Conservation (phyloP, 805 yeast genomes). For the Candida khao-thaluensis region DNA sequence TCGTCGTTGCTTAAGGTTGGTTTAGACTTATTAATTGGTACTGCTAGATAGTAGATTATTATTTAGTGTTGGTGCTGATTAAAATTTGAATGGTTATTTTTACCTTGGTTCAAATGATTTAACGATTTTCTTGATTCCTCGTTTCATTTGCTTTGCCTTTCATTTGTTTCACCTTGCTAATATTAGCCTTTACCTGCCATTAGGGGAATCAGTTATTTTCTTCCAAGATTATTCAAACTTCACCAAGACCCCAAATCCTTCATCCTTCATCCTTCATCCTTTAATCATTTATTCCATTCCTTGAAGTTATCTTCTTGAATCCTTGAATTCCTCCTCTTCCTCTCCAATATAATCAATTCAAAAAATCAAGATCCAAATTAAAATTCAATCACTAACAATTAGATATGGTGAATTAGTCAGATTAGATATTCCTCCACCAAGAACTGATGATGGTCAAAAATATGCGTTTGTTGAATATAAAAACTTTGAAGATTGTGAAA, state of each 20-base stretch:
- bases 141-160: neutral
- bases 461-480: slow-evolving; percentile 64
- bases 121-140: slow-evolving; percentile 2
- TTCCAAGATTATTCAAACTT: slow-evolving; percentile 1
- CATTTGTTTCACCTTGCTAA: no score
- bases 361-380: slow-evolving; percentile 8
- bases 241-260: neutral
- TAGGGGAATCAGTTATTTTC: slow-evolving; percentile 3
- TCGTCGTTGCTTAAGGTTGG: no score
- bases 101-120: neutral
- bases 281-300: slow-evolving; percentile 4
- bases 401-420: slow-evolving; percentile 58
- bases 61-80: no score
- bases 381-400: slow-evolving; percentile 8
- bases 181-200: no score
- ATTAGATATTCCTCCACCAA: slow-evolving; percentile 63
- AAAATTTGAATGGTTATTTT: no score
- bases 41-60: no score
- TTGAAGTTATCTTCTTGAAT: slow-evolving; percentile 3
- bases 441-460: slow-evolving; percentile 56
- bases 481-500: slow-evolving; percentile 51
- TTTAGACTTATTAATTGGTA: no score
- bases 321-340: slow-evolving; percentile 9
- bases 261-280: slow-evolving; percentile 8
- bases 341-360: slow-evolving; percentile 10